Percentiles rank a stretch among this genome's conserved stretches.
Conservation (phyloP, 345 rosid genomes). For the Anacardium occidentale region DNA sequence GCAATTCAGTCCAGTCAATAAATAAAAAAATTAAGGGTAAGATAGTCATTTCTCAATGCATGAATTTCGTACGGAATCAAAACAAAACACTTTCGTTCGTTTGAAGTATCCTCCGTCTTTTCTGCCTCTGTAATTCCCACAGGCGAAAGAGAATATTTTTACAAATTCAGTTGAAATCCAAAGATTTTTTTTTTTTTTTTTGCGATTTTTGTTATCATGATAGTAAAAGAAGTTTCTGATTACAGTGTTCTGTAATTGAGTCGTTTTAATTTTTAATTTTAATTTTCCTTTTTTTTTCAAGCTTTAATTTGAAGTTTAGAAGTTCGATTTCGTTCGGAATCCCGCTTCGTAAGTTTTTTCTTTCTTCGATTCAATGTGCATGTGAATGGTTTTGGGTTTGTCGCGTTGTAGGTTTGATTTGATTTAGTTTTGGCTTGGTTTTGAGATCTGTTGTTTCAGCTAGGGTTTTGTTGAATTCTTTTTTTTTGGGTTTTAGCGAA, state of each 20-base stretch:
- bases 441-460: conserved; percentile 1
- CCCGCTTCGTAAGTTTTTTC: neutral
- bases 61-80: too few relatives aligned
- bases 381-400: neutral
- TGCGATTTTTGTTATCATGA: neutral
- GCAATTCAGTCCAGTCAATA: neutral
- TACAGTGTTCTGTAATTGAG: neutral
- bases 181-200: too few relatives aligned
- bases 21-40: neutral
- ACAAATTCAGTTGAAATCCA: neutral
- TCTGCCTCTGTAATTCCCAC: neutral
- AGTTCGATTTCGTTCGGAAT: conserved; percentile 3
- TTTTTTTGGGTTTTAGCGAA: neutral
- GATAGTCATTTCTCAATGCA: neutral
- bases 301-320: neutral
- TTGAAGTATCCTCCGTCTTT: neutral
- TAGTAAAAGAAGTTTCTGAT: neutral
- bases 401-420: neutral
- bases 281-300: neutral
- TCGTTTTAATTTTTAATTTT: too few relatives aligned
- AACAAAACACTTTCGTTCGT: neutral
- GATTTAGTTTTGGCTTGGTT: neutral
- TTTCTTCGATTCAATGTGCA: neutral
- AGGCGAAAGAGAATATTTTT: neutral
- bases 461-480: neutral